Evolutionary conservation across 2,329 filamentous ascomycete species (phyloP), one percentile per base, ranked within the genome.

Genomic region (Aspergillus transmontanensis): DNA sequence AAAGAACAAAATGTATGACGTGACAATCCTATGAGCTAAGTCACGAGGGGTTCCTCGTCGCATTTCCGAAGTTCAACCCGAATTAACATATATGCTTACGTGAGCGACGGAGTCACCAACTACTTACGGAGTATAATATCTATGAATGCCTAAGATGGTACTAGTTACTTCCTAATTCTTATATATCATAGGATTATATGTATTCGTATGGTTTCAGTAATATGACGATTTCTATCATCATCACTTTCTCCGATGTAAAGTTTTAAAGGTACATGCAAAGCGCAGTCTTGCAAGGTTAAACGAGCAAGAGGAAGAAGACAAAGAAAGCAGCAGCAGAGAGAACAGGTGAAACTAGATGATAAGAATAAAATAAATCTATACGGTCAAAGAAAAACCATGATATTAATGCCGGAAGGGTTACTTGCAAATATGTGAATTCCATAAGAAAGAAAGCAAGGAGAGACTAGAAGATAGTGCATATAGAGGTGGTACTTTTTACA

Each of bases 1-100:
- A 58, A 26, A 45, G 30, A 66, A 36, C 28, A 46, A 50, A 34
- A 50, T 50, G n/a, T 32, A 51, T 21, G 48, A 51, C 48, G 48
- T 51, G 19, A 34, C 11, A 32, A 51, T 32, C 1, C 16, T 28
- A 50, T 50, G 26, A 50, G 16, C 26, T 11, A n/a, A 32, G 51
- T 39, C 51, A 55, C 32, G 51, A 39, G 51, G 51, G 51, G 32
- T n/a, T 41, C 34, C 34, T 36, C 19, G 19, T 41, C 19, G 36
- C 19, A 41, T 41, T 36, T 23, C 43, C 43, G 43, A 46, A 46
- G 11, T 46, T 23, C 43, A 46, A 11, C 43, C n/a, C 43, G 19
- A 21, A 21, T 46, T 46, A 11, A 6, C 11, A 10, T 23, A 2
- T 46, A 21, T 30, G 46, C 16, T 50, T 50, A 50, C 46, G 46